These are phyloP conservation scores for Alternaria brassicae DNA, from an alignment of 2,329 filamentous ascomycete genomes.

Conservation along the genomic window DNA sequence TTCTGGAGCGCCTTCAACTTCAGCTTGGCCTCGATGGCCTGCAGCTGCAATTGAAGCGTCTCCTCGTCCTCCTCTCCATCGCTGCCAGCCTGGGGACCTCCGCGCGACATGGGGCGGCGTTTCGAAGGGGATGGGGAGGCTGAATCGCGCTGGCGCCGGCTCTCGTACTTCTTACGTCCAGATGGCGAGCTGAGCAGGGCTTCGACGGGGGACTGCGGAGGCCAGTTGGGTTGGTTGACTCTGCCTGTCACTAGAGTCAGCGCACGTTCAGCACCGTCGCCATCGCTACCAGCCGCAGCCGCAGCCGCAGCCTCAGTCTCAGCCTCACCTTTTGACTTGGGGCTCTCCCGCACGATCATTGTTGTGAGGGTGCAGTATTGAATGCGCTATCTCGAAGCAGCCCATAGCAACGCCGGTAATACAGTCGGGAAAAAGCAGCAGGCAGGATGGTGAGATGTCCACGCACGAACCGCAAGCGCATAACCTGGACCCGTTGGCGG, in stretches of 20 bases:
- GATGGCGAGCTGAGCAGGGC: slow-evolving; percentile 74
- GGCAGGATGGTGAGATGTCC: not conserved
- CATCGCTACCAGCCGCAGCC: not conserved
- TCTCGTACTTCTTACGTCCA: slow-evolving; percentile 77
- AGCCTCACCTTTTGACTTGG: slow-evolving; percentile 51
- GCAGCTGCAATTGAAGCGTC: slow-evolving; percentile 81
- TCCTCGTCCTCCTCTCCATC: slow-evolving; percentile 74
- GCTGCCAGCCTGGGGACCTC: slow-evolving; percentile 15
- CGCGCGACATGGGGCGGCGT: slow-evolving; percentile 40
- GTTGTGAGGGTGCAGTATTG: slow-evolving; percentile 30
- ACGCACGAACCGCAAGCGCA: slow-evolving; percentile 3
- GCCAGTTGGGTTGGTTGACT: slow-evolving; percentile 60
- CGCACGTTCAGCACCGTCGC: slow-evolving; percentile 3
- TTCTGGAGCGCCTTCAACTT: slow-evolving; percentile 85
- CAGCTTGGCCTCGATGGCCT: slow-evolving; percentile 86
- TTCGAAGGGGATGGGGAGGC: slow-evolving; percentile 66
- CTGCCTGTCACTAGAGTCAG: slow-evolving; percentile 42
- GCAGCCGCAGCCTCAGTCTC: too few relatives aligned
- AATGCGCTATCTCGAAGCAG: slow-evolving; percentile 18
- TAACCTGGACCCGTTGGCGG: slow-evolving; percentile 11
- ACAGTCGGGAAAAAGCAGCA: not conserved
- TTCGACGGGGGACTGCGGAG: slow-evolving; percentile 68
- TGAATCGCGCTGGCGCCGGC: slow-evolving; percentile 65
- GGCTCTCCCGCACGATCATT: slow-evolving; percentile 59
- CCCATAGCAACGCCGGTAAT: slow-evolving; percentile 40